Evolutionary conservation across 805 yeast genomes (phyloP).

Genomic region (Metschnikowia similis): DNA sequence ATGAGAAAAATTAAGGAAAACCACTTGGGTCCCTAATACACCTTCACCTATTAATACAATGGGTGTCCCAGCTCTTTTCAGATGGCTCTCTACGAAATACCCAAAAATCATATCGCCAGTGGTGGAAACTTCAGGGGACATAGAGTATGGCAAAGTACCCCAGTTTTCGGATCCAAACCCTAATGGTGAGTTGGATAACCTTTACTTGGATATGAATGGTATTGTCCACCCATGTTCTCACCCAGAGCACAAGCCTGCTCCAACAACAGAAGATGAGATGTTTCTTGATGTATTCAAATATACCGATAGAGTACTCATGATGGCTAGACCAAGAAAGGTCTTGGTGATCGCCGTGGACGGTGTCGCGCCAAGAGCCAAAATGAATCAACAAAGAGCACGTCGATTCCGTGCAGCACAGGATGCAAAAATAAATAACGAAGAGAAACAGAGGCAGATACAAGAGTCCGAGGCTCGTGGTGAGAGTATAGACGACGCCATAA

Average conservation of each 20-base stretch:
- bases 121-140: constrained; percentile 62
- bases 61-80: constrained; percentile 98
- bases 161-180: constrained; percentile 77
- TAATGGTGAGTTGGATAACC: constrained; percentile 91
- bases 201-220: constrained; percentile 97
- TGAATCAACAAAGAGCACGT: constrained; percentile 95
- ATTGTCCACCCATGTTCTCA: constrained; percentile 99
- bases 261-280: constrained; percentile 97
- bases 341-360: constrained; percentile 97
- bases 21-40: neutral
- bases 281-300: constrained; percentile 87
- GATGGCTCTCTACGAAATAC: constrained; percentile 91
- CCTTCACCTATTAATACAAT: constrained; percentile 26
- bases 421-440: constrained; percentile 74
- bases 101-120: constrained; percentile 94
- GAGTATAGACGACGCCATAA: constrained; percentile 68
- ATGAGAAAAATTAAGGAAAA: constrained; percentile 1
- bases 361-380: constrained; percentile 96
- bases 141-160: constrained; percentile 23
- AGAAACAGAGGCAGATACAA: constrained; percentile 54
- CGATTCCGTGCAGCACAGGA: constrained; percentile 90
- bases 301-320: constrained; percentile 83
- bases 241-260: constrained; percentile 94
- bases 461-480: constrained; percentile 67
- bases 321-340: constrained; percentile 94